These are phyloP conservation scores for Xylogone sp. DNA, from an alignment of 2,329 filamentous ascomycete species.

Conservation along the genomic window DNA sequence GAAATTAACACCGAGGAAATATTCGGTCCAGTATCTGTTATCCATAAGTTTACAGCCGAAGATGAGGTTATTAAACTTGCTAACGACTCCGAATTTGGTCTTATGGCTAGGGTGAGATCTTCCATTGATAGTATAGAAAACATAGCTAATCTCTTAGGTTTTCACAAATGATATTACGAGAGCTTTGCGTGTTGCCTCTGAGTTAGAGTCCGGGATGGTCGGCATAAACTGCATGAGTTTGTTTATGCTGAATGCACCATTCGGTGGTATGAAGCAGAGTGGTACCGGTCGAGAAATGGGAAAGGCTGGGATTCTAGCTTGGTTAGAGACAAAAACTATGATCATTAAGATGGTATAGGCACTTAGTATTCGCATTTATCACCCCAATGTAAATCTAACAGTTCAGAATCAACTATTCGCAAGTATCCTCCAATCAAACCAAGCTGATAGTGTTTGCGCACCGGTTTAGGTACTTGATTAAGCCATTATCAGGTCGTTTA, in stretches of 20 bases:
- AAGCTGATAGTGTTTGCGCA: too few species aligned
- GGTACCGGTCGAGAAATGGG: slow-evolving; percentile 79
- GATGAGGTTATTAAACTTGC: slow-evolving; percentile 49
- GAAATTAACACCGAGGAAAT: slow-evolving; percentile 16
- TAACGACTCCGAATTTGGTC: slow-evolving; percentile 54
- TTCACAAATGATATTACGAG: slow-evolving; percentile 45
- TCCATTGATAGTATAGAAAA: too few species aligned
- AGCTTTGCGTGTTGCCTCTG: slow-evolving; percentile 33
- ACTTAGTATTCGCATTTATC: too few species aligned
- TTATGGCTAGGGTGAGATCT: too few species aligned
- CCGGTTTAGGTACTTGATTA: too few species aligned
- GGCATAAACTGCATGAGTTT: slow-evolving; percentile 16
- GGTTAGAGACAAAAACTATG: slow-evolving; percentile 60
- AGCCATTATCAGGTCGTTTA: too few species aligned
- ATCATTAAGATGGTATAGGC: background rate
- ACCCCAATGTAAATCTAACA: too few species aligned
- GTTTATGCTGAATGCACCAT: slow-evolving; percentile 38
- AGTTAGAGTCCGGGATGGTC: slow-evolving; percentile 36
- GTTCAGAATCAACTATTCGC: too few species aligned
- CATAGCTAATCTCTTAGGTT: too few species aligned
- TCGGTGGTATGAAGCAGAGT: slow-evolving; percentile 79
- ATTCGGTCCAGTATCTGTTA: slow-evolving; percentile 59
- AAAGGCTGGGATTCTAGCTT: slow-evolving; percentile 74
- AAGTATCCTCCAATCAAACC: too few species aligned
- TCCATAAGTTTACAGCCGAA: slow-evolving; percentile 54